A percentile compares a stretch with the other conserved stretches of the same genome.
Evolutionary conservation across 2,329 filamentous ascomycete genomes (phyloP).

Genomic region (Westerdykella aurantiaca): DNA sequence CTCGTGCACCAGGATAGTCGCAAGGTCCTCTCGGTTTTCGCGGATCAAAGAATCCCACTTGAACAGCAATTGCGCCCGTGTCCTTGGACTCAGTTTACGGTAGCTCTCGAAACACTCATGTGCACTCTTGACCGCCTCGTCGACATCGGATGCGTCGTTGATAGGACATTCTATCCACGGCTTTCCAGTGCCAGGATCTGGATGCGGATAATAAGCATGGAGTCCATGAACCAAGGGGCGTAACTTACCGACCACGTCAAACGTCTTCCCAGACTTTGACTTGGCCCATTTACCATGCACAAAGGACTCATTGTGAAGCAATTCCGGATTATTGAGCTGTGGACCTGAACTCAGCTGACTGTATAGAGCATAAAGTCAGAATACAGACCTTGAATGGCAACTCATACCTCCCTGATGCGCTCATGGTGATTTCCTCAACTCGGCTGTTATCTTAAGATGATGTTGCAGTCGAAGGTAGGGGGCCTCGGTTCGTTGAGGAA

Average conservation of each 20-base stretch:
- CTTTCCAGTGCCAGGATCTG: conserved; percentile 49
- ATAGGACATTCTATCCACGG: conserved; percentile 45
- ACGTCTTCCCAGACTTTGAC: conserved; percentile 52
- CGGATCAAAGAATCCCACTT: conserved; percentile 62
- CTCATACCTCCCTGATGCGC: conserved; percentile 18
- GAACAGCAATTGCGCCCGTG: conserved; percentile 56
- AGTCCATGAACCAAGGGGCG: no score
- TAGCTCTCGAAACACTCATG: conserved; percentile 57
- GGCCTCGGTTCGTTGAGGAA: no score
- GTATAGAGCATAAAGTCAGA: neutral
- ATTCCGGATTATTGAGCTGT: conserved; percentile 49
- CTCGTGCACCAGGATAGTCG: conserved; percentile 57
- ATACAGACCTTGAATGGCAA: conserved; percentile 41
- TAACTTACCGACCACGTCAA: conserved; percentile 49
- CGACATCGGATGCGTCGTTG: conserved; percentile 54
- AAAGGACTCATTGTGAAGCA: conserved; percentile 52
- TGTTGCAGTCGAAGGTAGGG: no score
- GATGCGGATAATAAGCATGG: conserved; percentile 9
- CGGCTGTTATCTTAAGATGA: no score
- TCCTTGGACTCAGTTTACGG: conserved; percentile 54
- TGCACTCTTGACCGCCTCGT: conserved; percentile 54
- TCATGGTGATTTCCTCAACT: conserved; percentile 1
- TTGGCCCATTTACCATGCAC: conserved; percentile 53
- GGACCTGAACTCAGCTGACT: conserved; percentile 2
- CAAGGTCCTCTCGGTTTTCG: conserved; percentile 57